Base-by-base conservation (phyloP, 306 rosid genomes). In the Begonia masoniana region DNA sequence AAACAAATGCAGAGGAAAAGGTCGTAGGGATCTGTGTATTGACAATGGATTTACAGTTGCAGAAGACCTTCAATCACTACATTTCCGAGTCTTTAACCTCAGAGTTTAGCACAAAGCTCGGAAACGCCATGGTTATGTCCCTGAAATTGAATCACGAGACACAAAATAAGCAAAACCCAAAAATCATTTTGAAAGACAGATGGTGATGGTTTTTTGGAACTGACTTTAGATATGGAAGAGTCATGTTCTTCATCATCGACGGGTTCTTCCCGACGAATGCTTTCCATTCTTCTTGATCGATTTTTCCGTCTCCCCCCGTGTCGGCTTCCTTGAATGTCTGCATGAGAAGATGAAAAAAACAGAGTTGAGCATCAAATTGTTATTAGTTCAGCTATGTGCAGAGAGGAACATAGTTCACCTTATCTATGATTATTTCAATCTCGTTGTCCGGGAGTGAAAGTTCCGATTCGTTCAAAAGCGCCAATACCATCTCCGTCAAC, bases 401-500 rank as follows among this genome's bases (percentile, higher is more conserved):
- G 13, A 45, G 13, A 10, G 49, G 49, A 45, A 9, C 3, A 13
- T 5, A 10, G 41, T 10, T 21, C 57, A 84, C 93, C 95, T 79
- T 84, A 12, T 79, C 68, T 26, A 84, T 75, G 13, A 78, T 85
- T 58, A 78, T 63, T 62, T 82, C 87, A 21, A 69, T 63, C 48
- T 58, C 50, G 51, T 78, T 93, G n/a, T 80, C 80, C 0, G 84
- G 10, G 36, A 82, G 60, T 6, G 54, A 59, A 49, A 79, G 58
- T 21, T 84, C 74, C 26, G 89, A 76, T 64, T 88, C 97, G 13
- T 45, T 51, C 50, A 81, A 69, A 67, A 76, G 61, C 41, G 93
- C 97, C 57, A 57, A 54, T 9, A 88, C 81, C 97, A 84, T 88
- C 52, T 84, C 79, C 83, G 72, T 84, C 73, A 88, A 64, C 95